Percentiles rank a stretch among this genome's conserved stretches.
Conservation (phyloP, 2,329 filamentous ascomycete genomes). For the Saccharata proteae region DNA sequence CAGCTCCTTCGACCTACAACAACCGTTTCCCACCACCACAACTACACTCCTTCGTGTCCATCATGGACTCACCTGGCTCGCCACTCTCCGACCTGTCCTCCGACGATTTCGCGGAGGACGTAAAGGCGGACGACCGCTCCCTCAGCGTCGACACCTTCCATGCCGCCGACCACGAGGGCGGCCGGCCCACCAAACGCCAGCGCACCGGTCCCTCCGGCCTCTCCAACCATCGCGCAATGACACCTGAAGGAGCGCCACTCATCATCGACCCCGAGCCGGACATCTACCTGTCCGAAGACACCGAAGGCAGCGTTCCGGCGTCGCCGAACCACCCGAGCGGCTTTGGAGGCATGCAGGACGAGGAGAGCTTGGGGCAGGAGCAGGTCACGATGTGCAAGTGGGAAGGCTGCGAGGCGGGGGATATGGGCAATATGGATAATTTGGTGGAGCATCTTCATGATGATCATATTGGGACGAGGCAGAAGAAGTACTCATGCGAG, state of each 20-base stretch:
- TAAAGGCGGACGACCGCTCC: constrained; percentile 33
- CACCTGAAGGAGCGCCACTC: constrained; percentile 11
- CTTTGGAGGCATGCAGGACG: constrained; percentile 5
- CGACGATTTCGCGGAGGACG: constrained; percentile 49
- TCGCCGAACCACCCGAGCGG: constrained; percentile 33
- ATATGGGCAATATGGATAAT: constrained; percentile 39
- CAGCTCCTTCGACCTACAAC: constrained; percentile 6
- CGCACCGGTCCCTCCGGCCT: constrained; percentile 17
- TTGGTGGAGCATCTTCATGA: constrained; percentile 53
- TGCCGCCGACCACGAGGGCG: constrained; percentile 19
- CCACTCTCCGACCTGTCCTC: constrained; percentile 54
- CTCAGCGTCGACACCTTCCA: constrained; percentile 31
- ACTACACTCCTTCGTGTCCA: constrained; percentile 2
- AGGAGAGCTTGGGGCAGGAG: constrained; percentile 20
- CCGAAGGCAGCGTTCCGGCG: constrained; percentile 61
- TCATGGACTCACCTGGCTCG: constrained; percentile 45
- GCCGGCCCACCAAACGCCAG: constrained; percentile 24
- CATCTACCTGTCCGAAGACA: constrained; percentile 77
- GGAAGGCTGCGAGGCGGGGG: constrained; percentile 38
- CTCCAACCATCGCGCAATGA: constrained; percentile 14
- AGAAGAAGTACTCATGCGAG: constrained; percentile 97
- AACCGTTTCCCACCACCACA: constrained; percentile 2
- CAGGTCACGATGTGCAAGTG: constrained; percentile 38
- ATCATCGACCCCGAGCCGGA: constrained; percentile 27
- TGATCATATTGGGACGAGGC: constrained; percentile 82